Evolutionary conservation across 371 early-diverging fungal species (phyloP).

Genomic region (Choanephora cucurbitarum): DNA sequence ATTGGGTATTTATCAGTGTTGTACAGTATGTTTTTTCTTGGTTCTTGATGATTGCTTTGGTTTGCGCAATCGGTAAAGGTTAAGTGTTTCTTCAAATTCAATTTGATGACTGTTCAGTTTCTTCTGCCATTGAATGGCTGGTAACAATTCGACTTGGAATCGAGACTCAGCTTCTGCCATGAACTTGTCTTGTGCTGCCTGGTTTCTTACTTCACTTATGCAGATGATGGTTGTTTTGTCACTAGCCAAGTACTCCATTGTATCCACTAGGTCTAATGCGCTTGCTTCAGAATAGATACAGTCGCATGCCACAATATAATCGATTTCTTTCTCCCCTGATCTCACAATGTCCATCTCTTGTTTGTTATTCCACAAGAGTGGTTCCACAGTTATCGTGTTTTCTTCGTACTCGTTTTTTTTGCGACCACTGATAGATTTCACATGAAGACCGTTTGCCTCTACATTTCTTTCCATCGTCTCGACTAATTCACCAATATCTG

Average conservation of each 20-base stretch:
- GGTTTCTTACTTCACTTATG: conserved; percentile 54
- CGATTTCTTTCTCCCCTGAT: conserved; percentile 37
- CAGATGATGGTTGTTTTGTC: conserved; percentile 48
- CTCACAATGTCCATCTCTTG: conserved; percentile 35
- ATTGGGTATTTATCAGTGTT: not conserved
- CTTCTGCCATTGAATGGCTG: conserved; percentile 47
- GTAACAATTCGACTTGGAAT: conserved; percentile 44
- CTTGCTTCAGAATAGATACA: conserved; percentile 62
- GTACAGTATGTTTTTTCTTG: conserved; percentile 13
- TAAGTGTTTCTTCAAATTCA: conserved; percentile 49
- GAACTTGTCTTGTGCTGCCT: conserved; percentile 55
- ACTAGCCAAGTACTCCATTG: conserved; percentile 41
- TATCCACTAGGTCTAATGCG: conserved; percentile 48
- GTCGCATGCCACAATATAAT: conserved; percentile 55
- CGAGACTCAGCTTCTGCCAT: conserved; percentile 37
- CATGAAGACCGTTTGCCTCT: conserved; percentile 37
- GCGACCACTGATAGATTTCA: conserved; percentile 43
- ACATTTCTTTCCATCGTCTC: conserved; percentile 48
- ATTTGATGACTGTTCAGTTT: conserved; percentile 31
- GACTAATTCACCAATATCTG: conserved; percentile 50
- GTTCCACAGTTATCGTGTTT: conserved; percentile 32
- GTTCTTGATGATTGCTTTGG: conserved; percentile 16
- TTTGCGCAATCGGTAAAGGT: conserved; percentile 44
- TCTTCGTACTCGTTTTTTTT: conserved; percentile 32
- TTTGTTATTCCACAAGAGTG: conserved; percentile 50